Evolutionary conservation across 106 monocot genomes (phyloP), one percentile per base, ranked within the genome.

Genomic region (Narthecium ossifragum): DNA sequence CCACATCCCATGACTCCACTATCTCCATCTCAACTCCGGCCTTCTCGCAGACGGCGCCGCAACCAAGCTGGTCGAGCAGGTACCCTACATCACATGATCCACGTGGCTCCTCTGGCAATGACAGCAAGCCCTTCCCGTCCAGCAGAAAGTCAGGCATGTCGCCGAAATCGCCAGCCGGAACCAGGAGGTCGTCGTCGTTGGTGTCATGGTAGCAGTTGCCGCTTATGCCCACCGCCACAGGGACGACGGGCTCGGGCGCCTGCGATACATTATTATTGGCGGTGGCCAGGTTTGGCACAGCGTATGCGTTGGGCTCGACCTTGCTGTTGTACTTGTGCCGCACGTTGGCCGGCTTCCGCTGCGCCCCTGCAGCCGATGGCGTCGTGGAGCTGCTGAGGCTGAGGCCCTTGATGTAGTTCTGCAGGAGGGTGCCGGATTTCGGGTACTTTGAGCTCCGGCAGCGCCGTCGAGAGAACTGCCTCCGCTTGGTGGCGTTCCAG

Each of bases 401-500:
- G 33, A 86, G 53, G 73, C 64, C 80, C 31, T 75, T 73, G 64
- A 91, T 91, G 80, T 91, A 91, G 56, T 73, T 66, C 53, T 91
- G 77, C 25, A 91, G 74, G 53, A 91, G 78, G n/a, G 80, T 57
- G 51, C 51, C 24, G 3, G 88, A 66, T 30, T 65, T 63, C 48
- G 74, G 68, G 47, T 70, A 51, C 58, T 63, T 81, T 28, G 66
- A 49, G 57, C 25, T 63, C 40, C 75, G 78, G 45, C 45, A 41
- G n/a, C 66, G 46, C 48, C 77, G 46, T 11, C 85, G 74, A 33
- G 81, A 49, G 71, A 76, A 75, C 36, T 79, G 85, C 32, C 77
- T 57, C 22, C 93, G 63, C 77, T 82, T 88, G 60, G 88, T 93
- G 26, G 93, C 85, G 51, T 93, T 93, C 93, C 93, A 93, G 49